Evolutionary conservation across 306 rosid genomes (phyloP).

Genomic region (Glycine soja): DNA sequence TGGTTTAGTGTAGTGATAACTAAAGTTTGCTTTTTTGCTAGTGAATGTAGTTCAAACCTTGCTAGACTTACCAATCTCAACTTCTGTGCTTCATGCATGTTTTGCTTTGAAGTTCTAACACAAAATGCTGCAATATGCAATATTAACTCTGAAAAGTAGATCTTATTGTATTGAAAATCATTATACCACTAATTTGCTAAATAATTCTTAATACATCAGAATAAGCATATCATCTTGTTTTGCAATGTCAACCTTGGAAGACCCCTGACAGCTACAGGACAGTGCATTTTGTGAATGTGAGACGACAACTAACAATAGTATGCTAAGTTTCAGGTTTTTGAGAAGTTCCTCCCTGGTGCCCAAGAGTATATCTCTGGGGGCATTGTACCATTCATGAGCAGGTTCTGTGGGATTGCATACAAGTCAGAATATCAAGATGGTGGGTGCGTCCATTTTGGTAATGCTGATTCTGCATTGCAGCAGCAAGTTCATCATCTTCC

Average conservation of each 20-base stretch:
- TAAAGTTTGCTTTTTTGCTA: neutral
- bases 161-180: constrained; percentile 39
- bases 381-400: constrained; percentile 70
- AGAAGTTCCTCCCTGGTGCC: constrained; percentile 65
- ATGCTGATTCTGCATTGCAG: constrained; percentile 71
- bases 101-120: constrained; percentile 6
- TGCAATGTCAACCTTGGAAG: constrained; percentile 30
- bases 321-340: constrained; percentile 60
- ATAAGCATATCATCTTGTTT: constrained; percentile 38
- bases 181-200: constrained; percentile 38
- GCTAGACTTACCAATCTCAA: constrained; percentile 3
- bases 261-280: constrained; percentile 32
- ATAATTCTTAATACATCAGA: constrained; percentile 40
- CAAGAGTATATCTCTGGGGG: constrained; percentile 75
- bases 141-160: constrained; percentile 21
- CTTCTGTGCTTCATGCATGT: constrained; percentile 33
- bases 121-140: constrained; percentile 12
- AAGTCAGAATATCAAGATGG: constrained; percentile 71
- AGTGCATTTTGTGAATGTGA: constrained; percentile 34
- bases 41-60: neutral
- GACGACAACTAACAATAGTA: constrained; percentile 20
- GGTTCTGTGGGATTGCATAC: constrained; percentile 76
- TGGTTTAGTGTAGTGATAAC: neutral
- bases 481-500: constrained; percentile 72
- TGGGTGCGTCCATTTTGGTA: constrained; percentile 68